Percentiles rank a stretch among this genome's conserved stretches.
Evolutionary conservation across 441 rosid species (phyloP).

Genomic region (Breynia disticha): DNA sequence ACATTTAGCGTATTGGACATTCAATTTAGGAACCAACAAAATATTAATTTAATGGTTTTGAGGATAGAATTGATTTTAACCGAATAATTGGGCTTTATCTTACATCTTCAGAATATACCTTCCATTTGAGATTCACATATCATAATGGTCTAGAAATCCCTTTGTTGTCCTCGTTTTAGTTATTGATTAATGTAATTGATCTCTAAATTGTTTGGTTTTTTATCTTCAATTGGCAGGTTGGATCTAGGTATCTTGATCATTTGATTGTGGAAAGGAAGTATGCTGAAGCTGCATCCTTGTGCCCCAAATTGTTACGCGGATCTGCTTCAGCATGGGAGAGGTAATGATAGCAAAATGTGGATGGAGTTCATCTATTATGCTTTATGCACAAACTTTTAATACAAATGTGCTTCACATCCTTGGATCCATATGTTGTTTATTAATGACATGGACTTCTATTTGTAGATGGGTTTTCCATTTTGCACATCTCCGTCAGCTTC

Average conservation of each 20-base stretch:
- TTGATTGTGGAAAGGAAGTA: constrained; percentile 96
- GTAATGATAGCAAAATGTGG: constrained; percentile 28
- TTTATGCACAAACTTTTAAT: not conserved
- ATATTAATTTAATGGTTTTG: too few relatives aligned
- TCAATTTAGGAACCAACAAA: too few relatives aligned
- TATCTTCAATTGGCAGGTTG: constrained; percentile 54
- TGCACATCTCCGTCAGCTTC: constrained; percentile 98
- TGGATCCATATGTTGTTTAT: constrained; percentile 3
- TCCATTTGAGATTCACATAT: too few relatives aligned
- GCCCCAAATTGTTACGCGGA: constrained; percentile 90
- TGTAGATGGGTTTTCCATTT: constrained; percentile 98
- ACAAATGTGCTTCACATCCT: not conserved
- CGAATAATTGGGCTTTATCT: too few relatives aligned
- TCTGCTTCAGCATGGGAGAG: constrained; percentile 99
- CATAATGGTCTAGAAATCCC: too few relatives aligned
- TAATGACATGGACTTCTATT: constrained; percentile 23
- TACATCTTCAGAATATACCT: too few relatives aligned
- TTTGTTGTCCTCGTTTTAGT: too few relatives aligned
- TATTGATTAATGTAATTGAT: too few relatives aligned
- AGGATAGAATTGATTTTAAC: too few relatives aligned
- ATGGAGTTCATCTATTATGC: not conserved
- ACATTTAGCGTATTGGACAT: too few relatives aligned
- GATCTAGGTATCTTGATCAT: constrained; percentile 98
- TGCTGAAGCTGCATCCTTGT: constrained; percentile 95
- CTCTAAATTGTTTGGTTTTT: constrained; percentile 1